Percentiles rank a stretch among this genome's conserved stretches.
phyloP scores from a whole-genome alignment of 306 rosid species.

The Cicer chorassanicum region DNA sequence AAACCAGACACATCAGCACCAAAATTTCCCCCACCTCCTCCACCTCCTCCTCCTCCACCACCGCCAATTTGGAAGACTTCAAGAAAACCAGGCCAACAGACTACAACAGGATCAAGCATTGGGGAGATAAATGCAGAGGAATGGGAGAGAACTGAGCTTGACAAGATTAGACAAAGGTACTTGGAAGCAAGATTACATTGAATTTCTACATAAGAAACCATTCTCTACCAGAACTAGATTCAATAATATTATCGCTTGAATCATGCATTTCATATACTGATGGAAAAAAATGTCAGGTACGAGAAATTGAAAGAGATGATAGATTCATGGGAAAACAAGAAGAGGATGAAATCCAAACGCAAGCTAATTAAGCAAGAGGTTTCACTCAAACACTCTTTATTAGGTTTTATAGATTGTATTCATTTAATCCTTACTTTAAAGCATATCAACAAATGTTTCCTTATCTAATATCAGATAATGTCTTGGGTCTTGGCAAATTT shows the following conservation, averaged over 20 bases:
- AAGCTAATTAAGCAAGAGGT: slow-evolving; percentile 61
- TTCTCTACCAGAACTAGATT: slow-evolving; percentile 12
- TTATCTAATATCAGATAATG: background rate
- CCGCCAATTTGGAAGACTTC: slow-evolving; percentile 34
- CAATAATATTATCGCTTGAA: slow-evolving; percentile 25
- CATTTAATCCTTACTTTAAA: background rate
- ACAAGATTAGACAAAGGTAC: slow-evolving; percentile 65
- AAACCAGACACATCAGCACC: slow-evolving; percentile 37
- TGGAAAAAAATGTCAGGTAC: slow-evolving; percentile 56
- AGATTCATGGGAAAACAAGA: slow-evolving; percentile 72
- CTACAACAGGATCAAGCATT: slow-evolving; percentile 31
- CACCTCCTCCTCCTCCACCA: slow-evolving; percentile 42
- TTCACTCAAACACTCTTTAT: slow-evolving; percentile 20
- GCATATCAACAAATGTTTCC: background rate
- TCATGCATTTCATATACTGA: slow-evolving; percentile 41
- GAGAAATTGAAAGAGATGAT: slow-evolving; percentile 54
- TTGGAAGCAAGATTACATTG: background rate
- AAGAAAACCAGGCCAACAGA: slow-evolving; percentile 36
- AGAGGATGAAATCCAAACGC: slow-evolving; percentile 55
- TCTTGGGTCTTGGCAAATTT: background rate
- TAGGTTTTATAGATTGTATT: background rate
- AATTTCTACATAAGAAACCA: background rate
- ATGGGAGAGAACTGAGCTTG: slow-evolving; percentile 72
- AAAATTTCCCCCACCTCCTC: slow-evolving; percentile 17
- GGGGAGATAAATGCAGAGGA: slow-evolving; percentile 55